Evolutionary conservation across 2,329 filamentous ascomycete genomes (phyloP).

Genomic region (Cytospora paraplurivora): DNA sequence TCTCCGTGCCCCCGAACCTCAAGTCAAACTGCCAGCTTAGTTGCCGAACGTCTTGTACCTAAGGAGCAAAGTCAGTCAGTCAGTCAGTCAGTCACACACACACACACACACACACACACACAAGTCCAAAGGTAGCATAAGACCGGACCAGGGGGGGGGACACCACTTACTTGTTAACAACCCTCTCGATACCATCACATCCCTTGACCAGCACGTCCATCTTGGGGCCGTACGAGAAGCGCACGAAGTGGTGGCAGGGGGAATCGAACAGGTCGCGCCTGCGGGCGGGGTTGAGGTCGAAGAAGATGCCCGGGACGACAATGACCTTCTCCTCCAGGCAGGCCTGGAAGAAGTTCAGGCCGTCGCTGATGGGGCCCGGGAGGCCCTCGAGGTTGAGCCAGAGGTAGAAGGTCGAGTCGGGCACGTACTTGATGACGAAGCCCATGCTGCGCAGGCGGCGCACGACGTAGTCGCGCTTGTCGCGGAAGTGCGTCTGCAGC

Average conservation of each 20-base stretch:
- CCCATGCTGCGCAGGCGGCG: constrained; percentile 80
- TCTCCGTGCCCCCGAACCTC: not conserved
- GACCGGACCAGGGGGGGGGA: not conserved
- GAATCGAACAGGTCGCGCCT: constrained; percentile 90
- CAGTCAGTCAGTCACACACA: not conserved
- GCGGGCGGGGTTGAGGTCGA: constrained; percentile 89
- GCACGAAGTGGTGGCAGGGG: constrained; percentile 90
- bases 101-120: not conserved
- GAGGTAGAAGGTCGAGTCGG: constrained; percentile 93
- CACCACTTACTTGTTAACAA: constrained; percentile 68
- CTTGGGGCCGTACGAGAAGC: constrained; percentile 80
- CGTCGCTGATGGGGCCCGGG: constrained; percentile 83
- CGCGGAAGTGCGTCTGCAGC: constrained; percentile 83
- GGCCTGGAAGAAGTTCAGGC: constrained; percentile 94
- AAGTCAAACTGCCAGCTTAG: not conserved
- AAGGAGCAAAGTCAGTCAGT: not conserved
- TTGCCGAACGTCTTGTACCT: constrained; percentile 31
- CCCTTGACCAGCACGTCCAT: constrained; percentile 79
- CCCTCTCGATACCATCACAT: constrained; percentile 81
- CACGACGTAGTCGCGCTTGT: constrained; percentile 91
- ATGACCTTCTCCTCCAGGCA: constrained; percentile 94
- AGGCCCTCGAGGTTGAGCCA: constrained; percentile 70
- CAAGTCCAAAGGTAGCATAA: not conserved
- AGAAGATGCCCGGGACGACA: constrained; percentile 96
- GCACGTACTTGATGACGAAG: constrained; percentile 80